Conservation (phyloP, 2,329 filamentous ascomycete species). For the Apiospora sp. region DNA sequence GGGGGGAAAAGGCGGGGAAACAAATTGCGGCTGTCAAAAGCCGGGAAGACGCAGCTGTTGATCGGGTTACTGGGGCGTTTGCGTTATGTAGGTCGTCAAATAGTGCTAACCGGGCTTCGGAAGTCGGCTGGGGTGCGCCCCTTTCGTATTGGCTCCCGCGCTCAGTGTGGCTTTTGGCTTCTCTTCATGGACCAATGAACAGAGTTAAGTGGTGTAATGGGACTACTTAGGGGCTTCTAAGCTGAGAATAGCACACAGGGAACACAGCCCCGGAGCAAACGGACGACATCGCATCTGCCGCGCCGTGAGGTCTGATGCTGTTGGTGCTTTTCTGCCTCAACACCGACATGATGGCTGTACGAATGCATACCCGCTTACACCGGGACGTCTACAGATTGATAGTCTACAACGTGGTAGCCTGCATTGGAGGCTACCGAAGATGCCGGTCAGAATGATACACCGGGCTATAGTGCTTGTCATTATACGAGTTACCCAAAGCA, state of each 20-base stretch:
- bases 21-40: not conserved
- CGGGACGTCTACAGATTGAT: not conserved
- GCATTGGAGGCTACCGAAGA: not conserved
- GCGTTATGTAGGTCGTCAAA: not conserved
- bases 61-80: not conserved
- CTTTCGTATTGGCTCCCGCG: not conserved
- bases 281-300: not conserved
- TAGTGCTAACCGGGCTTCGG: not conserved
- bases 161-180: not conserved
- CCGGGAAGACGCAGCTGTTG: not conserved
- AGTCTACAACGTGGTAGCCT: not conserved
- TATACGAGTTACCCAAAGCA: not conserved
- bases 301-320: not conserved
- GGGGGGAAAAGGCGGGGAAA: not conserved
- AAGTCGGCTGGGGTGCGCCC: not conserved
- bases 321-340: not conserved
- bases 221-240: slow-evolving; percentile 6
- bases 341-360: not conserved
- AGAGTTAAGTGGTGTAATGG: not conserved
- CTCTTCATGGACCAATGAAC: not conserved
- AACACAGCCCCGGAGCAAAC: slow-evolving; percentile 4
- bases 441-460: not conserved
- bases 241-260: slow-evolving; percentile 11
- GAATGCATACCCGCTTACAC: not conserved
- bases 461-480: not conserved